Base-by-base conservation (phyloP, 2,329 filamentous ascomycete genomes). In the Colletotrichum karsti region DNA sequence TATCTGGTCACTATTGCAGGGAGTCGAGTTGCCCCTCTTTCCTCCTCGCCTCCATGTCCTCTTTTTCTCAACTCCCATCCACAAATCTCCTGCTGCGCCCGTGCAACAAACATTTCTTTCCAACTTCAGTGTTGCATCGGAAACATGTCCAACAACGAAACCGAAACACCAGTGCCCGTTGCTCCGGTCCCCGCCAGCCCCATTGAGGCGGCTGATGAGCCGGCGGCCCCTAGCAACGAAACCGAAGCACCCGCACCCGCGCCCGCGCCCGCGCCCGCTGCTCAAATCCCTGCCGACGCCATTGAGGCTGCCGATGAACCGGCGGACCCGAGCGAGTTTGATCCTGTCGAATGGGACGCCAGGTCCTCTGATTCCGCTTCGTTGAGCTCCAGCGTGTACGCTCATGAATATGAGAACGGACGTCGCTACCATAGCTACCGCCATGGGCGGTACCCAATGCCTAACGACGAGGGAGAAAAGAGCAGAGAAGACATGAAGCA, bases 401-500 rank as follows among this genome's bases (percentile, higher is more conserved):
- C 82, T 64, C 81, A 81, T 67, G 72, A 76, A 8, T 82, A 78
- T 65, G 80, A 83, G 70, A 82, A 82, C 46, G 79, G 79, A 2
- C 74, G 81, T 26, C 44, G 63, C n/a, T 85, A 84, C 63, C 83
- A 85, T 71, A 76, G 77, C 33, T 85, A 80, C 70, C 77, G 78
- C 51, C 74, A 80, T 39, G 81, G 81, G 37, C 75, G 79, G n/a
- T 85, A 84, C 63, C 82, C 83, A 3, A 73, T 85, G 18, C 82
- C 83, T 3, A 85, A 86, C 62, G 82, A 85, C 69, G 77, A 80
- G 33, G 70, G 73, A 8, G 84, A 86, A 73, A 82, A 84, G 69
- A 77, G 79, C 22, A 78, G 83, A 9, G 82, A 86, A 65, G 80
- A 85, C 42, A 76, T 81, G 62, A 81, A 82, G 65, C 84, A 87